Evolutionary conservation across 2,329 filamentous ascomycete species (phyloP).

Genomic region (Bipolaris victoriae): DNA sequence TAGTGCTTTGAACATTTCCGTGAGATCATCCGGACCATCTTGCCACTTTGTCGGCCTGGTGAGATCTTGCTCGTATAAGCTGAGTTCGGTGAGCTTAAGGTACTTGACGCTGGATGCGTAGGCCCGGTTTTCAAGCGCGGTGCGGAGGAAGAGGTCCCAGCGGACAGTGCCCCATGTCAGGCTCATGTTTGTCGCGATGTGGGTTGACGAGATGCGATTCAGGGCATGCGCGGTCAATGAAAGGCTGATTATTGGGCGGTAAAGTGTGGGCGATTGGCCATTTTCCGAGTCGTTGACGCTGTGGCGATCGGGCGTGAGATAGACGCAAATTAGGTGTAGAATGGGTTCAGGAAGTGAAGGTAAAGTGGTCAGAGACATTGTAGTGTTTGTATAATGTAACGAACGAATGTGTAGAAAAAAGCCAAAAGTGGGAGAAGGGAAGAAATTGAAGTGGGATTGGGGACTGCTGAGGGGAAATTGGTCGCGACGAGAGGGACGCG

Average conservation of each 20-base stretch:
- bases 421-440: background rate
- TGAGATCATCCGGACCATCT: background rate
- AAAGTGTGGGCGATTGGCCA: conserved; percentile 9
- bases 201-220: conserved; percentile 10
- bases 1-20: conserved; percentile 5
- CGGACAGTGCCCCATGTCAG: conserved; percentile 2
- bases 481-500: conserved; percentile 9
- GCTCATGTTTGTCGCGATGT: conserved; percentile 14
- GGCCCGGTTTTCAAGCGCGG: background rate
- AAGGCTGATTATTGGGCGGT: conserved; percentile 14
- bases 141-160: conserved; percentile 11
- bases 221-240: conserved; percentile 11
- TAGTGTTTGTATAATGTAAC: background rate
- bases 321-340: conserved; percentile 12
- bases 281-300: conserved; percentile 10
- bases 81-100: conserved; percentile 4
- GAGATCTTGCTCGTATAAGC: background rate
- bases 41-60: background rate
- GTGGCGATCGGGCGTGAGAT: conserved; percentile 10
- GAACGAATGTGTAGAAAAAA: background rate
- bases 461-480: background rate
- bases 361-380: conserved; percentile 1
- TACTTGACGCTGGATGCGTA: conserved; percentile 14
- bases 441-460: background rate
- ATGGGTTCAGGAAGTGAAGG: conserved; percentile 11